These are phyloP conservation scores for Fistulifera pelliculosa DNA, from an alignment of 108 stramenopile species.

Conservation along the genomic window DNA sequence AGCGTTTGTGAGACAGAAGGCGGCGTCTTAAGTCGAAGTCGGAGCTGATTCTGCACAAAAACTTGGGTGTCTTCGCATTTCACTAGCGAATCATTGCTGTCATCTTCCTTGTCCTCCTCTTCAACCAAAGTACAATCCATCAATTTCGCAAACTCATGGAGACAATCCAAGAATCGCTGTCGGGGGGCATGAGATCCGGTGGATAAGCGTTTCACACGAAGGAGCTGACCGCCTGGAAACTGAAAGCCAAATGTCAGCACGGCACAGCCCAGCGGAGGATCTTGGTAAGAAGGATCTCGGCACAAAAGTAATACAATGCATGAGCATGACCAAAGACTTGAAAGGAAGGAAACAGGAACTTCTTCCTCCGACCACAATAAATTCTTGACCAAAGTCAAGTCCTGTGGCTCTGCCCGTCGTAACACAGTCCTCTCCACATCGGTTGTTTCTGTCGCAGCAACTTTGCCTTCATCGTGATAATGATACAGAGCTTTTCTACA, in stretches of 20 bases:
- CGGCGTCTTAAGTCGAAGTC: neutral
- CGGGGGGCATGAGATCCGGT: conserved; percentile 55
- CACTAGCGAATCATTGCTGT: conserved; percentile 6
- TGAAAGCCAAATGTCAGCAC: conserved; percentile 51
- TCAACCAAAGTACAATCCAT: conserved; percentile 35
- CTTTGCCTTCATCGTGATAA: too few species aligned
- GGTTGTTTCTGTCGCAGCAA: too few species aligned
- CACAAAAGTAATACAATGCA: conserved; percentile 53
- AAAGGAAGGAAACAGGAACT: neutral
- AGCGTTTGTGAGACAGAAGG: conserved; percentile 8
- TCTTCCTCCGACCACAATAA: conserved; percentile 15
- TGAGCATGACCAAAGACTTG: conserved; percentile 6
- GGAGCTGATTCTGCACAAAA: neutral
- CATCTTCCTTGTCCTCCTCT: neutral
- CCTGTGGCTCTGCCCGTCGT: conserved; percentile 41
- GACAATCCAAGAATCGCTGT: conserved; percentile 62
- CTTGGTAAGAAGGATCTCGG: conserved; percentile 46
- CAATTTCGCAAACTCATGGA: conserved; percentile 46
- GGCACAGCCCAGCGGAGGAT: conserved; percentile 70
- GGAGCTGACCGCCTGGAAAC: conserved; percentile 30
- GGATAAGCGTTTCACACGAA: conserved; percentile 35
- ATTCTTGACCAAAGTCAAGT: conserved; percentile 32
- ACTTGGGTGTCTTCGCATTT: neutral
- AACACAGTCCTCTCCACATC: conserved; percentile 24
- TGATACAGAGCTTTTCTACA: too few species aligned